Conservation (phyloP, 164 flowering plant genomes). For the Stephania yunnanensis region DNA sequence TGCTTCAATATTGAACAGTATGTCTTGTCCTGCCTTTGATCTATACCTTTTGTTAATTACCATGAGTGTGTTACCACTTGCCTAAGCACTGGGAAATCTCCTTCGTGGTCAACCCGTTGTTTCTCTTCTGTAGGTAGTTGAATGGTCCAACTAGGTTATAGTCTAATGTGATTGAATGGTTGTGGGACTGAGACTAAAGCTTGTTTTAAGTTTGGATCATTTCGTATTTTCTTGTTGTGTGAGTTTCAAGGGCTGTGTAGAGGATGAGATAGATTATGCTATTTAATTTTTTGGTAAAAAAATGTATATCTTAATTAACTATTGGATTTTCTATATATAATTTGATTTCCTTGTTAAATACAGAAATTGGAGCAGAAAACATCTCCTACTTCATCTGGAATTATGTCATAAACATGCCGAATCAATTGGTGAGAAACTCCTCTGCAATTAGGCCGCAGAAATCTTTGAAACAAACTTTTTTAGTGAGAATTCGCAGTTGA, state of each 20-base stretch:
- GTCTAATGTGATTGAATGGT: background rate
- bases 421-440: constrained; percentile 81
- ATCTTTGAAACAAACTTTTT: too few relatives aligned
- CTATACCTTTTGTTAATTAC: too few relatives aligned
- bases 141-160: too few relatives aligned
- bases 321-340: background rate
- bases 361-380: constrained; percentile 46
- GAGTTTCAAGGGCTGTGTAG: background rate
- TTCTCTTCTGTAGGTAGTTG: too few relatives aligned
- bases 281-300: background rate
- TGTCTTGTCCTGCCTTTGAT: too few relatives aligned
- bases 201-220: background rate
- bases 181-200: background rate
- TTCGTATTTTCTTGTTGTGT: background rate
- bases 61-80: too few relatives aligned
- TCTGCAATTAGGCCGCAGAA: constrained; percentile 46
- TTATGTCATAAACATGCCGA: constrained; percentile 50
- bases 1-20: too few relatives aligned
- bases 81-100: too few relatives aligned
- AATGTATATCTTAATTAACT: too few relatives aligned
- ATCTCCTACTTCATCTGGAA: constrained; percentile 48
- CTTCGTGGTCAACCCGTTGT: too few relatives aligned
- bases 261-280: background rate
- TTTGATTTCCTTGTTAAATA: constrained; percentile 17
- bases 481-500: background rate